Base-by-base conservation (phyloP, 805 yeast genomes). In the Candida peoriensis region DNA sequence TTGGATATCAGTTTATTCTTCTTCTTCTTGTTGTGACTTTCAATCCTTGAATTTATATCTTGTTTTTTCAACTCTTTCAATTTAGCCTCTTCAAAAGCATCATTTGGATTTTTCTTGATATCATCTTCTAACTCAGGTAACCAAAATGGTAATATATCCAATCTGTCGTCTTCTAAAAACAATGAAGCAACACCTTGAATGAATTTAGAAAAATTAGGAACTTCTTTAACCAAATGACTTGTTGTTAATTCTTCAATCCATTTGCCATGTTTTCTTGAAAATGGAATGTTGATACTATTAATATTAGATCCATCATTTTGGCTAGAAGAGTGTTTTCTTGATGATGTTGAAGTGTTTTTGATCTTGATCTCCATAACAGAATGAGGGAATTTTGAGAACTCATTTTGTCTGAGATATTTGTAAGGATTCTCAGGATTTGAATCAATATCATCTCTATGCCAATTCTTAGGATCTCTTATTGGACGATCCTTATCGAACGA, bases 381-480 rank as follows among this genome's bases (percentile, higher is more conserved):
- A 53, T 77, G 81, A 12, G 96, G 96, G 63, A 88, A 88, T 54
- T 82, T 79, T 24, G 80, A 60, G 51, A 60, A 84, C 61, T 90
- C 97, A 28, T 95, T 95, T 52, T 81, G 81, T 62, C 97, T 75
- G 53, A 90, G 70, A 36, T 81, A 68, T 23, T 79, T 73, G 48
- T 76, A 71, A 32, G 93, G 89, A 44, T 81, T 73, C 10, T 73
- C 70, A 24, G 82, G 70, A 34, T 78, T 68, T 20, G 89, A 76
- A 61, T 90, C 98, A 37, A 90, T 76, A 57, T 93, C 97, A 30
- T 78, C 67, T 60, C 97, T 76, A 61, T 89, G 97, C 98, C 98
- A 90, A 48, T 71, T 74, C 15, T 63, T 61, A 24, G 96, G 95
- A 54, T 87, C 84, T 63, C 98, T 81, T 42, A 88, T 82, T 13